Evolutionary conservation across 2,329 filamentous ascomycete genomes (phyloP).

Genomic region (Amauroascus verrucosus): DNA sequence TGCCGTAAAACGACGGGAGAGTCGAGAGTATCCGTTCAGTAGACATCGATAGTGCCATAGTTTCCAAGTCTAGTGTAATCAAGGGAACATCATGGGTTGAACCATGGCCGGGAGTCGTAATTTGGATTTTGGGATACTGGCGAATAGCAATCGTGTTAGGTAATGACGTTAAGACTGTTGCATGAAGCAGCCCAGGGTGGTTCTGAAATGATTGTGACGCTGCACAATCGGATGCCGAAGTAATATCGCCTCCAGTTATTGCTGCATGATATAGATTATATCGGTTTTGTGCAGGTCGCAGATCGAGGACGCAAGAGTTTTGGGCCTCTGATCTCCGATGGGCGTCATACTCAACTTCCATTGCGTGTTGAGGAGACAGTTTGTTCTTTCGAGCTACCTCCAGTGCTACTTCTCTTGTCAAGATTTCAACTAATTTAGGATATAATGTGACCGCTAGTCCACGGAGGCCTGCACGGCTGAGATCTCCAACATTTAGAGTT

Average conservation of each 20-base stretch:
- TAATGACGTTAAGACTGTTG: conserved; percentile 20
- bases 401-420: conserved; percentile 39
- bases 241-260: conserved; percentile 16
- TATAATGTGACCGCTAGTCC: conserved; percentile 38
- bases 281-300: conserved; percentile 31
- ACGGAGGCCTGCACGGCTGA: conserved; percentile 21
- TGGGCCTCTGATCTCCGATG: conserved; percentile 36
- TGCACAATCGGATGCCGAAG: not conserved
- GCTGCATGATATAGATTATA: conserved; percentile 41
- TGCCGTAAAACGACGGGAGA: conserved; percentile 39
- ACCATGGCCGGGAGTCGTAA: not conserved
- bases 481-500: conserved; percentile 28
- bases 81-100: conserved; percentile 27
- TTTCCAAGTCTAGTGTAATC: conserved; percentile 36
- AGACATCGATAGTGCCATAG: conserved; percentile 33
- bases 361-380: conserved; percentile 32
- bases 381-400: conserved; percentile 32
- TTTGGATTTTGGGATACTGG: conserved; percentile 11
- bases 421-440: conserved; percentile 41
- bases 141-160: conserved; percentile 6
- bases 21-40: conserved; percentile 32
- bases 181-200: conserved; percentile 9
- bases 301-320: conserved; percentile 39
- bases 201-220: not conserved
- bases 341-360: conserved; percentile 36